Percentiles rank a stretch among this genome's conserved stretches.
Evolutionary conservation across 805 yeast species (phyloP).

Genomic region (Maudiozyma barnettii): DNA sequence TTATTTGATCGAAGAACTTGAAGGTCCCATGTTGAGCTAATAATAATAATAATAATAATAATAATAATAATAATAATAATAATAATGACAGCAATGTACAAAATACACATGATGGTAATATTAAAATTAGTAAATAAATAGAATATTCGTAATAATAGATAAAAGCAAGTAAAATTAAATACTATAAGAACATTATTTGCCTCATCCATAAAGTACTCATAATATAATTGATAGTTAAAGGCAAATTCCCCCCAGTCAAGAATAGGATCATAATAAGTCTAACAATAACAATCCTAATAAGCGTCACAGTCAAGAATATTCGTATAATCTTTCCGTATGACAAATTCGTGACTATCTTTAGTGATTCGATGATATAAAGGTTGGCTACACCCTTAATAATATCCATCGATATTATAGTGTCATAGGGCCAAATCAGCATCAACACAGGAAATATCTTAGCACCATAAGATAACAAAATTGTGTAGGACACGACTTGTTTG

Average conservation of each 20-base stretch:
- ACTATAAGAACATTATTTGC: neutral
- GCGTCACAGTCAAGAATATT: slow-evolving; percentile 12
- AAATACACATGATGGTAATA: too few species aligned
- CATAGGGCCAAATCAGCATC: slow-evolving; percentile 96
- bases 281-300: slow-evolving; percentile 13
- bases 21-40: slow-evolving; percentile 72
- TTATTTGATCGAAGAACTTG: slow-evolving; percentile 54
- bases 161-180: neutral
- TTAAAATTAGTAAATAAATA: neutral
- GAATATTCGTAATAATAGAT: neutral
- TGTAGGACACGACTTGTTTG: slow-evolving; percentile 41
- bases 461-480: slow-evolving; percentile 66
- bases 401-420: slow-evolving; percentile 55
- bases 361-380: slow-evolving; percentile 57
- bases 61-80: too few species aligned
- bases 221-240: neutral
- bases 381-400: slow-evolving; percentile 53
- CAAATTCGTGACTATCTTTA: slow-evolving; percentile 36
- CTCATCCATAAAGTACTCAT: neutral
- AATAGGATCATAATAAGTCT: slow-evolving; percentile 16
- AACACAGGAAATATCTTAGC: slow-evolving; percentile 81
- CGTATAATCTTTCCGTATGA: slow-evolving; percentile 18
- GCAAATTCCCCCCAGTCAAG: slow-evolving; percentile 10
- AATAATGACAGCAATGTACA: too few species aligned
- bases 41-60: too few species aligned